Conservation (phyloP, 768 basidiomycete species). For the Pleurotus ostreatus region DNA sequence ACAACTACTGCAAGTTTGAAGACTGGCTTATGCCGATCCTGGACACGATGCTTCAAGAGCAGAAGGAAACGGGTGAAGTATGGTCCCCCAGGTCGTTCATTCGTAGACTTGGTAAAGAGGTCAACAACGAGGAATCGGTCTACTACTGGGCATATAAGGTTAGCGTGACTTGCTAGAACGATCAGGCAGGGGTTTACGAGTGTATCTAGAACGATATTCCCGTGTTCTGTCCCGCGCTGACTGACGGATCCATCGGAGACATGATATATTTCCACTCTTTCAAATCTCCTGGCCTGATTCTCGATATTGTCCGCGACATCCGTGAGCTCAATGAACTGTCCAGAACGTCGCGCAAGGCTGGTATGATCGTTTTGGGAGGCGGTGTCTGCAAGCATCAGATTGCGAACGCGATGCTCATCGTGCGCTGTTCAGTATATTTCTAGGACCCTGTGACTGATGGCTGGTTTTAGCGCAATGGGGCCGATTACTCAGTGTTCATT, state of each 20-base stretch:
- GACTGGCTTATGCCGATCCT: conserved; percentile 98
- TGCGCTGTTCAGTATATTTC: conserved; percentile 31
- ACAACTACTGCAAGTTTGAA: conserved; percentile 99
- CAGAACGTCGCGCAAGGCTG: conserved; percentile 85
- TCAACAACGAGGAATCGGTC: conserved; percentile 93
- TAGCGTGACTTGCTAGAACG: conserved; percentile 12
- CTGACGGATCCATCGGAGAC: conserved; percentile 97
- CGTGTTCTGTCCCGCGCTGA: conserved; percentile 96
- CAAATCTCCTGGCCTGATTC: conserved; percentile 72
- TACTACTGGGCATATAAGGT: conserved; percentile 99
- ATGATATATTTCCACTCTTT: conserved; percentile 99
- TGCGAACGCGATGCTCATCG: conserved; percentile 99
- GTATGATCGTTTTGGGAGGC: conserved; percentile 97
- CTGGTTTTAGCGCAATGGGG: conserved; percentile 80
- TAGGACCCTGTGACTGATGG: background rate
- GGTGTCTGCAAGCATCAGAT: conserved; percentile 99
- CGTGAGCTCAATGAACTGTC: conserved; percentile 86
- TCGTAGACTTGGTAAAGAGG: conserved; percentile 91
- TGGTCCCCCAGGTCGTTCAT: conserved; percentile 98
- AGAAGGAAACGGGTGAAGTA: conserved; percentile 58
- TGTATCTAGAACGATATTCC: conserved; percentile 87
- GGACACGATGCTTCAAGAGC: conserved; percentile 86
- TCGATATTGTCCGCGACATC: conserved; percentile 96
- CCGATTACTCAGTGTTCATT: conserved; percentile 95
- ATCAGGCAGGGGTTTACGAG: conserved; percentile 11